phyloP scores from a whole-genome alignment of 148 eudicot genomes.

The Gaultheria prostrata region DNA sequence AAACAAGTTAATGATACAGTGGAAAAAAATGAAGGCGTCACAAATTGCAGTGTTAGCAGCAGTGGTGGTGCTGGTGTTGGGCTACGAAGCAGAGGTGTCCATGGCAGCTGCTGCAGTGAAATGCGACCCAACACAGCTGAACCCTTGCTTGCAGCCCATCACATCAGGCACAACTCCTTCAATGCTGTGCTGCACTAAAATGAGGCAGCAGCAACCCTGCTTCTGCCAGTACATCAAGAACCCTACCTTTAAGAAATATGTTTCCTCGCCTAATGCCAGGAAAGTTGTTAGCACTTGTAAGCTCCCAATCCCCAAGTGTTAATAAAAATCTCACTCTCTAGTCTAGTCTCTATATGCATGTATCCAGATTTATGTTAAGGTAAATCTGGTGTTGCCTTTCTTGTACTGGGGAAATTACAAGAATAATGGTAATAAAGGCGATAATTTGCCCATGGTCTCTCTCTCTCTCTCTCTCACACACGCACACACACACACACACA shows the following conservation, averaged over 20 bases:
- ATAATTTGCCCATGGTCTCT: too few relatives aligned
- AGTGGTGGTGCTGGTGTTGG: constrained; percentile 12
- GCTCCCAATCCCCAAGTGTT: constrained; percentile 55
- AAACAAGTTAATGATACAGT: too few relatives aligned
- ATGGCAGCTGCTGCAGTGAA: constrained; percentile 26
- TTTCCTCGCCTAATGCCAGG: constrained; percentile 40
- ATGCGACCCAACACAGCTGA: constrained; percentile 34
- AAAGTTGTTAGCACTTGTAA: constrained; percentile 32
- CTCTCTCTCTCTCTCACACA: too few relatives aligned
- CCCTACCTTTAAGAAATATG: constrained; percentile 28
- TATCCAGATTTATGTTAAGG: too few relatives aligned
- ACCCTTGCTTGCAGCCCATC: constrained; percentile 36
- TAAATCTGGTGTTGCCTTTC: too few relatives aligned
- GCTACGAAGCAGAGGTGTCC: constrained; percentile 14
- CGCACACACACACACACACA: too few relatives aligned
- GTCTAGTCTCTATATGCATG: too few relatives aligned
- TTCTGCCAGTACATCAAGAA: constrained; percentile 36
- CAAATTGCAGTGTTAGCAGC: not conserved
- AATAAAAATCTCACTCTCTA: not conserved
- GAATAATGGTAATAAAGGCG: too few relatives aligned
- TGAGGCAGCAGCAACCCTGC: constrained; percentile 42
- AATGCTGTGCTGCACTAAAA: constrained; percentile 29
- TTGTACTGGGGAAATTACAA: too few relatives aligned
- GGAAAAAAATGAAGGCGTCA: not conserved
- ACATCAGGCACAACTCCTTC: constrained; percentile 27